These are phyloP conservation scores for Tolypocladium endophyticum DNA, from an alignment of 2,329 filamentous ascomycete genomes.

Conservation along the genomic window DNA sequence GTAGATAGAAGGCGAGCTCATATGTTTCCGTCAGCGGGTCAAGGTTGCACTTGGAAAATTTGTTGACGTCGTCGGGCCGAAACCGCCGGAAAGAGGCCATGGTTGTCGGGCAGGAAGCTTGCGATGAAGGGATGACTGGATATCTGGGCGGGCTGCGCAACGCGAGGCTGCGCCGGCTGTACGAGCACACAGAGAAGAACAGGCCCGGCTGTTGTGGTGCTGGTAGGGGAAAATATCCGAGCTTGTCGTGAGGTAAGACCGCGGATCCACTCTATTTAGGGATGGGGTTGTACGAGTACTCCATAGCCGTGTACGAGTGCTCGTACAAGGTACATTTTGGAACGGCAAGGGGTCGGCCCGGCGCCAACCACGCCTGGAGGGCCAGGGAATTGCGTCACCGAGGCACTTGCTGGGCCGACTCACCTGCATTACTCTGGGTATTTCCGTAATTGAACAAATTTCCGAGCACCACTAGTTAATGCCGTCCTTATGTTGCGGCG, in stretches of 20 bases:
- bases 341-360: background rate
- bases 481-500: background rate
- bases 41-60: slow-evolving; percentile 88
- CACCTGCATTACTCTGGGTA: background rate
- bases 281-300: background rate
- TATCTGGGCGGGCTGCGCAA: background rate
- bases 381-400: background rate
- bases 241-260: background rate
- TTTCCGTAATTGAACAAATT: background rate
- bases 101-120: background rate
- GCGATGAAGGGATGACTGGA: background rate
- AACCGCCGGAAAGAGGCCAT: slow-evolving; percentile 87
- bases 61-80: slow-evolving; percentile 72
- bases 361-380: background rate
- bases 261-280: background rate
- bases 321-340: background rate
- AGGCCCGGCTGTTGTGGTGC: background rate
- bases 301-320: background rate
- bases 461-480: too few relatives aligned
- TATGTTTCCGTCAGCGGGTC: slow-evolving; percentile 98
- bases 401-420: background rate
- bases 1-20: slow-evolving; percentile 87
- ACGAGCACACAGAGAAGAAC: background rate
- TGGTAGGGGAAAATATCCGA: background rate
- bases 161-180: background rate